Evolutionary conservation across 495 filamentous ascomycete genomes (phyloP).

Genomic region (Podospora fimiseda): DNA sequence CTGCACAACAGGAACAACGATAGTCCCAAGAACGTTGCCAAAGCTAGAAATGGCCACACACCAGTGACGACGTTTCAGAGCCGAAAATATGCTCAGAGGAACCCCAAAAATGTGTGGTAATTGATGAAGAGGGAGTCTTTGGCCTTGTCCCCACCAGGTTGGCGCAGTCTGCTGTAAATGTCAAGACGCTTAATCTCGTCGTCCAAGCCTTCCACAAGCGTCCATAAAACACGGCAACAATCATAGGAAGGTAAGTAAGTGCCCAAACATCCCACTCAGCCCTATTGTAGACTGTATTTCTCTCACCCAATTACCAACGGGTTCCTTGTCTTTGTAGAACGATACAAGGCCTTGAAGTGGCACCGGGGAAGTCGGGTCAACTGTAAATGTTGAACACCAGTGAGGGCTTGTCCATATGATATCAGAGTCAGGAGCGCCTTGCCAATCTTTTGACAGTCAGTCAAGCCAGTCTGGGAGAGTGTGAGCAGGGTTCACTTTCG

Average conservation of each 20-base stretch:
- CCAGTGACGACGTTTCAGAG: background rate
- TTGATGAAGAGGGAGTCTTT: conserved; percentile 6
- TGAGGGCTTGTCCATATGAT: background rate
- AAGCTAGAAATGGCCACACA: conserved; percentile 6
- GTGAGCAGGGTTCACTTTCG: background rate
- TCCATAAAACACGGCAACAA: conserved; percentile 2
- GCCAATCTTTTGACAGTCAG: background rate
- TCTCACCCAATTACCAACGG: background rate
- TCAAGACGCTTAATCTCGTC: conserved; percentile 5
- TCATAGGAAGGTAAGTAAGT: background rate
- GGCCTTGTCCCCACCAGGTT: background rate
- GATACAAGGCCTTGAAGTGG: background rate
- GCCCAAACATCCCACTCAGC: background rate
- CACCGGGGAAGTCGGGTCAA: background rate
- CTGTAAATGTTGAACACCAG: background rate
- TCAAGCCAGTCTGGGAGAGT: background rate
- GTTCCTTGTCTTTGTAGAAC: background rate
- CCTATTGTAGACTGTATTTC: background rate
- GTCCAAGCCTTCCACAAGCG: conserved; percentile 7
- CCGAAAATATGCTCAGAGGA: conserved; percentile 4
- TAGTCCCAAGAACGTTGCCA: background rate
- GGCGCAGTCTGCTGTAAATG: background rate
- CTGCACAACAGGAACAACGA: conserved; percentile 1
- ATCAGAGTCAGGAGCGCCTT: background rate
- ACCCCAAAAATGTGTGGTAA: conserved; percentile 4